Evolutionary conservation across 2,329 filamentous ascomycete species (phyloP), one percentile per base, ranked within the genome.

Genomic region (Clarireedia sp.): DNA sequence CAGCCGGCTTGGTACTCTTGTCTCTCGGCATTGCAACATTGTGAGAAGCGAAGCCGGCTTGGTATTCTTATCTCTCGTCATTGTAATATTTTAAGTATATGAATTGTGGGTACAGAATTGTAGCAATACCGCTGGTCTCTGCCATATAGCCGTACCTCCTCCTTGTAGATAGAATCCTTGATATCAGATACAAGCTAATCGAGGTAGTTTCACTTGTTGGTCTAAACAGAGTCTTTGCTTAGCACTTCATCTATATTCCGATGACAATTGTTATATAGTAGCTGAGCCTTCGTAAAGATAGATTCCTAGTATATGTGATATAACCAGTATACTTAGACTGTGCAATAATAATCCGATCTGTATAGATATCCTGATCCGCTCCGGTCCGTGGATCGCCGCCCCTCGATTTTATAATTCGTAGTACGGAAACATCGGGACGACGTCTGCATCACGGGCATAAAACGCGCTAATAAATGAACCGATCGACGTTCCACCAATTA

Each of bases 351-450:
- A n/a, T n/a, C n/a, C n/a, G n/a, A n/a, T n/a, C n/a, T n/a, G n/a
- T n/a, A n/a, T n/a, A n/a, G n/a, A n/a, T n/a, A n/a, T n/a, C n/a
- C n/a, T n/a, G n/a, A n/a, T n/a, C n/a, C n/a, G n/a, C n/a, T n/a
- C n/a, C n/a, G n/a, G n/a, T n/a, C n/a, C n/a, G n/a, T n/a, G n/a
- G n/a, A n/a, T n/a, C n/a, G n/a, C n/a, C n/a, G n/a, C n/a, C n/a
- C n/a, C n/a, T n/a, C n/a, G n/a, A n/a, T n/a, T n/a, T n/a, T n/a
- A n/a, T n/a, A n/a, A n/a, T n/a, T n/a, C n/a, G n/a, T n/a, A n/a
- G n/a, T n/a, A n/a, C n/a, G n/a, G n/a, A n/a, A n/a, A 96, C 81
- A 97, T 96, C 12, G 94, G 94, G 4, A 99, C 92, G 1, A 96
- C 85, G 67, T 99, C 95, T 9, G 92, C 94, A 68, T 99, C 94